Percentiles rank a stretch among this genome's conserved stretches.
Evolutionary conservation across 129 eudicot species (phyloP).

Genomic region (Helichrysum umbraculigerum): DNA sequence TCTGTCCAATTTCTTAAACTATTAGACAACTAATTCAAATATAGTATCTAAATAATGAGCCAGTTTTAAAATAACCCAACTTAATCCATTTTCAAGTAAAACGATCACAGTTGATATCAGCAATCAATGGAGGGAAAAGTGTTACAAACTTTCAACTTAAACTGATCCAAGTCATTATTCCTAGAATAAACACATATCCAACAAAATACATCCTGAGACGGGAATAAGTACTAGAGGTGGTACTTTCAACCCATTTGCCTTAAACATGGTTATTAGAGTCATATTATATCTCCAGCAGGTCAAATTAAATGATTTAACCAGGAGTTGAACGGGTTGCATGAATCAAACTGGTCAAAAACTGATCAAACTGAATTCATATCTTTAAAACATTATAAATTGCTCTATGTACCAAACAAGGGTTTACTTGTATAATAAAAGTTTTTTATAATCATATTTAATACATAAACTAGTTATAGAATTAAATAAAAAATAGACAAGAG

Average conservation of each 20-base stretch:
- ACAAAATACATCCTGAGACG: not conserved
- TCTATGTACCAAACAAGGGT: not conserved
- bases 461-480: not conserved
- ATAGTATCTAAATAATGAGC: not conserved
- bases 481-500: not conserved
- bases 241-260: not conserved
- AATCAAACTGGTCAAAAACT: not conserved
- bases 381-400: conserved; percentile 1
- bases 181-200: not conserved
- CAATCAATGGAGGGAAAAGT: not conserved
- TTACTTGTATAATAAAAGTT: not conserved
- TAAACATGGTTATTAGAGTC: not conserved
- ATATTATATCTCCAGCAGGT: not conserved
- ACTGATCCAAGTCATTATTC: not conserved
- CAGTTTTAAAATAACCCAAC: not conserved
- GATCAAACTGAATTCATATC: not conserved
- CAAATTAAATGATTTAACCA: not conserved
- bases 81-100: not conserved
- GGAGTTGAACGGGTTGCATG: not conserved
- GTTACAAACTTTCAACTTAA: not conserved
- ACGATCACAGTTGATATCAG: not conserved
- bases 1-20: not conserved
- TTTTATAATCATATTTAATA: not conserved
- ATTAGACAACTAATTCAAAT: too few relatives aligned
- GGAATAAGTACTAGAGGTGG: not conserved